Evolutionary conservation across 2,329 filamentous ascomycete species (phyloP).

Genomic region (Hymenoscyphus scutula): DNA sequence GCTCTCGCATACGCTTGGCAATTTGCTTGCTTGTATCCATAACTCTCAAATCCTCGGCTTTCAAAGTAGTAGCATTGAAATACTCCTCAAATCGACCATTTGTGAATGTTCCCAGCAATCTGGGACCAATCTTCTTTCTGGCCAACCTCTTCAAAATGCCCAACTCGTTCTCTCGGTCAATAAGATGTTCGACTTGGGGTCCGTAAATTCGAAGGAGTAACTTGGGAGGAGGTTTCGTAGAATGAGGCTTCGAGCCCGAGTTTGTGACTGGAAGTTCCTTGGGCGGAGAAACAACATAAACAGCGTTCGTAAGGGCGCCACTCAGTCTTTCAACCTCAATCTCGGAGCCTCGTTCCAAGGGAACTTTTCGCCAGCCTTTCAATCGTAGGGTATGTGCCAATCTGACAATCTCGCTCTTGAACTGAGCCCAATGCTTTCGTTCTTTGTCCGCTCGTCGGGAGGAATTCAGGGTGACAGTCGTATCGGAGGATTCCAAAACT

Average conservation of each 20-base stretch:
- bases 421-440: conserved; percentile 73
- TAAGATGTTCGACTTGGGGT: conserved; percentile 91
- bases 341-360: conserved; percentile 65
- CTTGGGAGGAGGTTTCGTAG: conserved; percentile 49
- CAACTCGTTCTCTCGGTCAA: conserved; percentile 88
- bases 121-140: conserved; percentile 88
- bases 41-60: conserved; percentile 70
- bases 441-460: conserved; percentile 61
- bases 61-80: conserved; percentile 81
- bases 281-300: conserved; percentile 90
- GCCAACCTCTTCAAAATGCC: conserved; percentile 81
- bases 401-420: conserved; percentile 90
- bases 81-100: conserved; percentile 97
- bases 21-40: conserved; percentile 87
- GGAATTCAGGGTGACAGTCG: conserved; percentile 40
- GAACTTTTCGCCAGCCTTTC: conserved; percentile 86
- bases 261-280: conserved; percentile 49
- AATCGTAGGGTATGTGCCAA: conserved; percentile 84
- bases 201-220: conserved; percentile 90
- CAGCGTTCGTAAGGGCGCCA: conserved; percentile 91
- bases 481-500: conserved; percentile 36
- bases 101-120: conserved; percentile 84
- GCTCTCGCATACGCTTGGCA: conserved; percentile 93
- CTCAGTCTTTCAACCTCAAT: conserved; percentile 76
- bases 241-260: conserved; percentile 39